Evolutionary conservation across 352 stramenopile genomes (phyloP).

Genomic region (Pythium brassicae): DNA sequence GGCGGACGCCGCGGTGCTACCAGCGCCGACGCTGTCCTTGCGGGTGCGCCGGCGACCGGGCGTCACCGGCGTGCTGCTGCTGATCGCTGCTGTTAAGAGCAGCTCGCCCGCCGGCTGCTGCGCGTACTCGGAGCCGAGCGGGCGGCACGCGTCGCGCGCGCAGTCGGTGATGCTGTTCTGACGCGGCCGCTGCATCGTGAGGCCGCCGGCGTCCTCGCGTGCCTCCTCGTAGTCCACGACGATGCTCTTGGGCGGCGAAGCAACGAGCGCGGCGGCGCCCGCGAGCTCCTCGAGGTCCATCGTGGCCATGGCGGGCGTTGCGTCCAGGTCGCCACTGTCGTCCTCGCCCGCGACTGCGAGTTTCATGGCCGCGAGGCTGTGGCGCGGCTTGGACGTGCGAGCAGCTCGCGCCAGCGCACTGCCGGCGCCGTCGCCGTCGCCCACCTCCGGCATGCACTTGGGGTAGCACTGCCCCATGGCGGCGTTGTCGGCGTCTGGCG

Average conservation of each 20-base stretch:
- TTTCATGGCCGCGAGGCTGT: slow-evolving; percentile 5
- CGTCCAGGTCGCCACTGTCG: not conserved
- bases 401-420: slow-evolving; percentile 2
- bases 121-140: slow-evolving; percentile 22
- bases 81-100: not conserved
- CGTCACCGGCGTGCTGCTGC: slow-evolving; percentile 6
- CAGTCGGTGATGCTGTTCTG: slow-evolving; percentile 23
- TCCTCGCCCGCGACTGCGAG: not conserved
- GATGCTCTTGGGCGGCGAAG: slow-evolving; percentile 27
- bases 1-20: not conserved
- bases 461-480: slow-evolving; percentile 40
- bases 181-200: slow-evolving; percentile 20
- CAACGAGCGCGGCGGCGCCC: slow-evolving; percentile 8
- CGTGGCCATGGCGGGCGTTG: slow-evolving; percentile 9
- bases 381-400: slow-evolving; percentile 6
- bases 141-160: slow-evolving; percentile 35
- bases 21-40: slow-evolving; percentile 16
- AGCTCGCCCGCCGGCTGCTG: slow-evolving; percentile 11
- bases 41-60: slow-evolving; percentile 23
- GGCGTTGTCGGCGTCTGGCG: not conserved
- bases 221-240: slow-evolving; percentile 59
- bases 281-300: slow-evolving; percentile 54
- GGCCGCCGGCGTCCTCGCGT: slow-evolving; percentile 1
- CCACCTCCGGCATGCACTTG: slow-evolving; percentile 31
- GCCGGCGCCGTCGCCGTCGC: slow-evolving; percentile 12